Base-by-base conservation (phyloP, 2,329 filamentous ascomycete species). In the Venturia asperata region DNA sequence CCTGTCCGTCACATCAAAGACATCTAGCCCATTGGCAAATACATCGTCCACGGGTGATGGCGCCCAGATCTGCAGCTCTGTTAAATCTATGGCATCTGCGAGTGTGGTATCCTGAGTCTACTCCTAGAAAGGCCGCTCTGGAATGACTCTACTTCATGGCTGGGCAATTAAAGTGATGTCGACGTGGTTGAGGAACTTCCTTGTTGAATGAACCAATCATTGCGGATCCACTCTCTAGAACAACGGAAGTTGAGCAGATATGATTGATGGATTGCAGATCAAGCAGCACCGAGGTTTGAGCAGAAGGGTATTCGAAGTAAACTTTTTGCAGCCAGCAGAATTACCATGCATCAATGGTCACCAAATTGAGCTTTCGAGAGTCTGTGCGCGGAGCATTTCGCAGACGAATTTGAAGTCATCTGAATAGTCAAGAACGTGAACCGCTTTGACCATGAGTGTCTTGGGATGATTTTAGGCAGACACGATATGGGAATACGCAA, bases 391-490 rank as follows among this genome's bases (percentile, higher is more conserved):
- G 11, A 63, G 45, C 41, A 52, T 47, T 49, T 47, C 42, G 61
- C 61, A 49, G 13, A 63, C 61, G 7, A 63, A 52, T 11, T 30
- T 41, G 10, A 39, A 17, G 42, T 63, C 52, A 27, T 63, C 42
- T 37, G 37, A 5, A 13, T 11, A 17, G 6, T 27, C 24, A 13
- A 62, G 24, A 10, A 39, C 37, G 27, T 42, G 42, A 27, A n/a
- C n/a, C 2, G 43, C 3, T 21, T 63, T 63, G 11, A 42, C 15
- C 61, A 63, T 63, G 17, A 52, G 42, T 11, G 52, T 15, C 13
- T 47, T 52, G 9, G 61, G 61, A 27, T 63, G 24, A 42, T 52
- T 47, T 52, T 63, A 52, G 21, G 52, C 52, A 37, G 27, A 3
- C 6, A 17, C 13, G 5, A 37, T 37, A 1, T 5, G 37, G 30